phyloP scores from a whole-genome alignment of 805 yeast species.

The Blastobotrys peoriensis region DNA sequence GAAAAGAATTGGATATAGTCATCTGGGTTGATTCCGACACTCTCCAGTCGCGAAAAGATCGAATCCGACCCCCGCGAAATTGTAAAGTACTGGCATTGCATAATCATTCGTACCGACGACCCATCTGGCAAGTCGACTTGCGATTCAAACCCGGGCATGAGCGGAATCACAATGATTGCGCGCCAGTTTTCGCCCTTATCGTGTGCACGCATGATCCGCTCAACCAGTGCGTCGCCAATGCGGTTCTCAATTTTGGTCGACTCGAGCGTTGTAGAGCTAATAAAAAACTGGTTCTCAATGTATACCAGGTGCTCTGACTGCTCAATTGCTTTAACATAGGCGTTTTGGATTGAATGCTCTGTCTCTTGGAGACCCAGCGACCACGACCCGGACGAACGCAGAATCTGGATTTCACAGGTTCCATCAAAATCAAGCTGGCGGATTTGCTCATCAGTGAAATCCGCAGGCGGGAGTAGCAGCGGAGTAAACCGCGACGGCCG shows the following conservation, averaged over 20 bases:
- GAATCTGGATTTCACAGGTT: conserved; percentile 83
- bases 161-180: conserved; percentile 85
- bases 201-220: conserved; percentile 85
- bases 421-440: conserved; percentile 57
- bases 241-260: conserved; percentile 78
- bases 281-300: conserved; percentile 92
- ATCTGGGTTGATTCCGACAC: conserved; percentile 77
- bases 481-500: conserved; percentile 94
- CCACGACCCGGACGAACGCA: conserved; percentile 91
- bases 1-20: conserved; percentile 90
- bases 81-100: conserved; percentile 93
- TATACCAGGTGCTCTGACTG: conserved; percentile 89
- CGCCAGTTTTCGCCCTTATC: conserved; percentile 74
- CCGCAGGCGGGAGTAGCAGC: conserved; percentile 85
- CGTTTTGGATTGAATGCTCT: conserved; percentile 88
- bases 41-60: conserved; percentile 73
- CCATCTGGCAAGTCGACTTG: conserved; percentile 92
- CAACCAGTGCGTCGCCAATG: conserved; percentile 97
- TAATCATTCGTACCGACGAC: conserved; percentile 87
- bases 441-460: conserved; percentile 68
- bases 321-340: conserved; percentile 84
- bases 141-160: conserved; percentile 91
- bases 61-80: conserved; percentile 87
- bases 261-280: conserved; percentile 74
- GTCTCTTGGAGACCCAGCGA: conserved; percentile 79